Evolutionary conservation across 352 stramenopile species (phyloP), one percentile per base, ranked within the genome.

Genomic region (Phytophthora podocarpi): DNA sequence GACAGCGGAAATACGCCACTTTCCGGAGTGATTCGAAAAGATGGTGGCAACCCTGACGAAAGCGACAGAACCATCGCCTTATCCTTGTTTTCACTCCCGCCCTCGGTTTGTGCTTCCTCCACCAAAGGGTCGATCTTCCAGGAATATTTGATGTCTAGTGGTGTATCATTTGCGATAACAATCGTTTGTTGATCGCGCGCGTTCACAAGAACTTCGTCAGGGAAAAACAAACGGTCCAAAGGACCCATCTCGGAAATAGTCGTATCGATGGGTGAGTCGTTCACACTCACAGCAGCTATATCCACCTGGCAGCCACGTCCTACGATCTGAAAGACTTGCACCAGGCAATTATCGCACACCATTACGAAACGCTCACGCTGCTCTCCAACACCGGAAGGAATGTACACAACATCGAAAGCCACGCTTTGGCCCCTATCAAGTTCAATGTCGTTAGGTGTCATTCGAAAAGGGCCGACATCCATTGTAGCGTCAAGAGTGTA

Each of bases 291-390:
- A 20, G 88, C 60, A 15, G 59, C 67, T 11, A 95, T 21, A 21
- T 92, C 75, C 3, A 95, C 77, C 50, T 92, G 76, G 48, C 78
- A 92, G 1, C 83, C 76, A 6, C 80, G 77, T 9, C 85, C 85
- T 5, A 80, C 67, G 11, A 95, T 49, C 42, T 91, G 76, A 35
- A 93, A 93, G 0, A 84, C 60, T 4, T 78, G 82, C 31, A 93
- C 83, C 26, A 95, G 72, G 45, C 83, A 91, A 53, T 95, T 95
- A 72, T 95, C 82, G 48, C 83, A 95, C 20, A 95, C 82, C 68
- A 95, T 77, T 18, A 91, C 74, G 41, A 95, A 87, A 28, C 82
- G 78, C 27, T 80, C 72, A 12, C 77, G 70, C 42, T 85, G 63
- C 26, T 90, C 79, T 13, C 83, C 82, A 24, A 90, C 61, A n/a